Evolutionary conservation across 2,329 filamentous ascomycete genomes (phyloP).

Genomic region (Colletotrichum lindemuthianum): DNA sequence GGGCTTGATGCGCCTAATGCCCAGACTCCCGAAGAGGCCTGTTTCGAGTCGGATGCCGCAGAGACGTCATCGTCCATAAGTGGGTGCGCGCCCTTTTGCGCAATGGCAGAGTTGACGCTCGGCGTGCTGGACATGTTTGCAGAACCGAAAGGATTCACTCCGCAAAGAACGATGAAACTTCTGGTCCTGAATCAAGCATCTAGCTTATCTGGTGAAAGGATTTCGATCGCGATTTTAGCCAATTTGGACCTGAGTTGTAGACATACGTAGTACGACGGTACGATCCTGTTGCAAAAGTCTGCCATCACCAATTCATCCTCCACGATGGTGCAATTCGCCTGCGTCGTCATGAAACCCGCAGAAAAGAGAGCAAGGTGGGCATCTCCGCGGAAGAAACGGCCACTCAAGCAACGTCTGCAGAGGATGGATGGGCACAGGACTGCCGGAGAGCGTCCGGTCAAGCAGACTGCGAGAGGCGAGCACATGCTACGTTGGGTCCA

Average conservation of each 20-base stretch:
- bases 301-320: constrained; percentile 10
- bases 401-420: too few relatives aligned
- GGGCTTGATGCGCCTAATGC: constrained; percentile 16
- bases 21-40: constrained; percentile 12
- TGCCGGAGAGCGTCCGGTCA: too few relatives aligned
- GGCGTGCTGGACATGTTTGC: constrained; percentile 10
- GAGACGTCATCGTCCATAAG: neutral
- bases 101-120: constrained; percentile 11
- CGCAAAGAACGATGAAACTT: neutral
- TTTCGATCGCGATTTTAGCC: neutral
- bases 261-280: neutral
- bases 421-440: too few relatives aligned
- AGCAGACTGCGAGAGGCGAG: too few relatives aligned
- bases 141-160: neutral
- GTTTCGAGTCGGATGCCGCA: neutral
- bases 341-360: constrained; percentile 12
- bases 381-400: constrained; percentile 11
- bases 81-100: neutral
- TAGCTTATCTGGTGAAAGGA: neutral
- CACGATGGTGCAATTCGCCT: constrained; percentile 19
- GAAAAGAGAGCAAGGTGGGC: too few relatives aligned
- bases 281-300: neutral
- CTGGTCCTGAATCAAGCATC: neutral
- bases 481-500: too few relatives aligned
- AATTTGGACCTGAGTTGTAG: neutral